Base-by-base conservation (phyloP, 305 asterid genomes). In the Withania somnifera region DNA sequence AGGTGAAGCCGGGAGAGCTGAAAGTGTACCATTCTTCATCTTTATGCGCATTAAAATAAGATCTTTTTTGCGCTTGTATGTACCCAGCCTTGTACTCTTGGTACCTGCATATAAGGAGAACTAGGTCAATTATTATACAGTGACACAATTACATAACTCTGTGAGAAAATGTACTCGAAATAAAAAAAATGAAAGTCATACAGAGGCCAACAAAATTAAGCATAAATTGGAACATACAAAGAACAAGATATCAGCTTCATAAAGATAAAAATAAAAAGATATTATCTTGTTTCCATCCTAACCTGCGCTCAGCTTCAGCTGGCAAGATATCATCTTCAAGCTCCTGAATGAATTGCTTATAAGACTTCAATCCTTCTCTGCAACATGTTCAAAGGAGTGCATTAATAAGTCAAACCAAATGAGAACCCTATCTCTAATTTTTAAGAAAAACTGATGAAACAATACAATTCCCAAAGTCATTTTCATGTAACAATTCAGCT, bases 281-380 rank as follows among this genome's bases (percentile, higher is more conserved):
- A 67, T 36, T 52, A 67, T 67, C 30, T 11, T 24, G 77, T 75
- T 61, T 71, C 60, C 32, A 63, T 73, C 77, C 91, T 87, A 78
- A 97, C 99, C 99, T 97, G 84, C 93, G 93, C 87, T 97, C 99
- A 54, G 99, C 99, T 87, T 97, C 99, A 86, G 97, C 84, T 57
- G 99, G 99, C 83, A 93, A 85, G 79, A 97, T 90, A 87, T 97
- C 99, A 90, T 97, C 99, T 87, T 97, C 99, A 86, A 97, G 98
- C 91, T 97, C 98, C 93, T 94, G 99, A 87, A 97, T 97, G 87
- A 97, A 97, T 86, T 93, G 99, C 95, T 97, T 97, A 90, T 97
- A 97, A 71, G 99, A 97, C 98, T 94, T 90, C 98, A 97, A 90
- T 81, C 99, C 99, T 87, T 97, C 98, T 89, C 99, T 97, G 90